Percentiles rank a stretch among this genome's conserved stretches.
Conservation (phyloP, 1,139 yeast species). For the Casaregolazyma lundiana region DNA sequence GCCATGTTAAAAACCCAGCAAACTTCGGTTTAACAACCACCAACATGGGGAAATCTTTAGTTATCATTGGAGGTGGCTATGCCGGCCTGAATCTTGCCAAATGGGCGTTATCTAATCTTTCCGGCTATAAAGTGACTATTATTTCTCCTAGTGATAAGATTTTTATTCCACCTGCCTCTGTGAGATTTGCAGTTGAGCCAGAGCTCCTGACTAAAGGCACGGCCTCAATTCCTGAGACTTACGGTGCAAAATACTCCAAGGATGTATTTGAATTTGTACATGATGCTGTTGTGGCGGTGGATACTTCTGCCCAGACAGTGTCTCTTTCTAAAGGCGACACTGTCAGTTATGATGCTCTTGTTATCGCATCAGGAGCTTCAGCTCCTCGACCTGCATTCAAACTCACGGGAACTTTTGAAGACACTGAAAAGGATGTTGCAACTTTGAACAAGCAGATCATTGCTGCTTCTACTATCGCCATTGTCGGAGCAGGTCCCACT, state of each 20-base stretch:
- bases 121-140: constrained; percentile 18
- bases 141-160: constrained; percentile 21
- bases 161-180: constrained; percentile 24
- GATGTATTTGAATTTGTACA: constrained; percentile 22
- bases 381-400: constrained; percentile 72
- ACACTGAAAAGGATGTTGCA: constrained; percentile 69
- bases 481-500: constrained; percentile 92
- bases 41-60: constrained; percentile 11
- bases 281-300: constrained; percentile 32
- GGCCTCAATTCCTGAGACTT: constrained; percentile 17
- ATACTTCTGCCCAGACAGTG: constrained; percentile 25
- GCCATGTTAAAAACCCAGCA: background rate
- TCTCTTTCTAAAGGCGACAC: constrained; percentile 33
- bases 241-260: constrained; percentile 13
- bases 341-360: constrained; percentile 62
- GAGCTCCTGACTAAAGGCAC: constrained; percentile 15
- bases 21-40: background rate
- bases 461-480: constrained; percentile 68
- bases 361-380: constrained; percentile 75
- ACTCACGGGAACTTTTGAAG: constrained; percentile 69
- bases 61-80: constrained; percentile 26
- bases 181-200: constrained; percentile 26
- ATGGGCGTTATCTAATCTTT: constrained; percentile 14
- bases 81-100: constrained; percentile 22
- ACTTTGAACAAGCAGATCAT: constrained; percentile 68